Evolutionary conservation across 768 basidiomycete genomes (phyloP), one percentile per base, ranked within the genome.

Genomic region (Suillus sp.): DNA sequence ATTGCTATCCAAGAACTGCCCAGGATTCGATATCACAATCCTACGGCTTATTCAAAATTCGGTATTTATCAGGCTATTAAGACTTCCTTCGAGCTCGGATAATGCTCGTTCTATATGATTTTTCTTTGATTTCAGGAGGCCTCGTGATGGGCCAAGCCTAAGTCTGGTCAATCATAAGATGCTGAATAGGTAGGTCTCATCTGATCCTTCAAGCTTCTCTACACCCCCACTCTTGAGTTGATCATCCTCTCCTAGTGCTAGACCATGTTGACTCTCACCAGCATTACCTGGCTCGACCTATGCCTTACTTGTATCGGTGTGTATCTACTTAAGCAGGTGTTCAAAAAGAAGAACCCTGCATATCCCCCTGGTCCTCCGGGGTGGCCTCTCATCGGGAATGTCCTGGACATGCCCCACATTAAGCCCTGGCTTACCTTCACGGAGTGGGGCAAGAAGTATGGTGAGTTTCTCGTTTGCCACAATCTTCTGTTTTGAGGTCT

Each of bases 291-390:
- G 75, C 60, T 77, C 4, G 75, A 77, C 62, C 64, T 75, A 1
- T 75, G 72, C 63, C 69, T 77, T 30, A 75, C 74, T 32, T 71
- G 69, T 4, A 64, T 69, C 50, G 71, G 72, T 5, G 53, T 75
- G 34, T 74, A 74, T 48, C n/a, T 75, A 18, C 37, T 77, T 60
- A 74, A 68, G 20, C 67, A 60, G 62, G 20, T 67, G 0, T 22
- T 72, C 32, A 16, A 63, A 27, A 74, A 69, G 57, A 74, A 50
- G 35, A 64, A 60, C 4, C 68, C 60, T 20, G 69, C 71, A 4
- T 69, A 79, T 40, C 83, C 83, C 22, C 83, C 83, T 1, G 83
- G 83, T 4, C 83, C 83, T 10, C 77, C 72, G 51, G 74, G 73
- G 34, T 68, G 78, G 42, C 82, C 83, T 7, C 53, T 84, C 9